These are phyloP conservation scores for Chaetomium cochliodes DNA, from an alignment of 495 filamentous ascomycete species.

Conservation along the genomic window DNA sequence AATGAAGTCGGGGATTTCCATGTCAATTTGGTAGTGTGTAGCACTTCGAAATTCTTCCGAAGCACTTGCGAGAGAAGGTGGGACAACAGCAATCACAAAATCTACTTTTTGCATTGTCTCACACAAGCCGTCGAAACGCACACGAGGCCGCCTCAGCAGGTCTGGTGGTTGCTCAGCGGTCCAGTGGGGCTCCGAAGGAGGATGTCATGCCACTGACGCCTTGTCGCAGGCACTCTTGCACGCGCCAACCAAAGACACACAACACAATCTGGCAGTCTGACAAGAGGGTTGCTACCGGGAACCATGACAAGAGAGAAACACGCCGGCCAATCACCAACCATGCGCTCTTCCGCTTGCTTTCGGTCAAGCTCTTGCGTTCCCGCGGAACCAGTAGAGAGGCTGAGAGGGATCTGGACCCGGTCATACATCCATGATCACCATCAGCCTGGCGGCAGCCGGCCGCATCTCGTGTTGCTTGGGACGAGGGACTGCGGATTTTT, in stretches of 20 bases:
- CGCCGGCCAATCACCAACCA: neutral
- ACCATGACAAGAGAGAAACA: neutral
- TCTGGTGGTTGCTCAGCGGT: slow-evolving; percentile 1
- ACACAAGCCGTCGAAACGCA: slow-evolving; percentile 4
- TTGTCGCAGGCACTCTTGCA: neutral
- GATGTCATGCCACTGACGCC: slow-evolving; percentile 8
- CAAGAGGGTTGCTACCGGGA: neutral
- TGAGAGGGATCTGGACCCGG: too few relatives aligned
- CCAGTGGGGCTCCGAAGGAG: neutral
- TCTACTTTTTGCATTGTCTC: neutral
- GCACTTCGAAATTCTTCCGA: neutral
- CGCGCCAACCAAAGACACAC: slow-evolving; percentile 6
- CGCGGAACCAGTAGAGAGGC: too few relatives aligned
- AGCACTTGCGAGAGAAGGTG: neutral
- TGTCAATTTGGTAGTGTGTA: neutral
- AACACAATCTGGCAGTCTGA: neutral
- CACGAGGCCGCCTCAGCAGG: slow-evolving; percentile 16
- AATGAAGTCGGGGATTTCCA: neutral
- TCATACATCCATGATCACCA: neutral
- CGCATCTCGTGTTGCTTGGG: slow-evolving; percentile 1
- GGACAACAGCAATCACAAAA: neutral
- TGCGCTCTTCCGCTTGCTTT: slow-evolving; percentile 1
- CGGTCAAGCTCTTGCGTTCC: neutral
- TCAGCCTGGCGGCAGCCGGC: neutral
- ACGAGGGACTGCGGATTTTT: neutral